Base-by-base conservation (phyloP, 2,329 filamentous ascomycete genomes). In the Penicillium frequentans region DNA sequence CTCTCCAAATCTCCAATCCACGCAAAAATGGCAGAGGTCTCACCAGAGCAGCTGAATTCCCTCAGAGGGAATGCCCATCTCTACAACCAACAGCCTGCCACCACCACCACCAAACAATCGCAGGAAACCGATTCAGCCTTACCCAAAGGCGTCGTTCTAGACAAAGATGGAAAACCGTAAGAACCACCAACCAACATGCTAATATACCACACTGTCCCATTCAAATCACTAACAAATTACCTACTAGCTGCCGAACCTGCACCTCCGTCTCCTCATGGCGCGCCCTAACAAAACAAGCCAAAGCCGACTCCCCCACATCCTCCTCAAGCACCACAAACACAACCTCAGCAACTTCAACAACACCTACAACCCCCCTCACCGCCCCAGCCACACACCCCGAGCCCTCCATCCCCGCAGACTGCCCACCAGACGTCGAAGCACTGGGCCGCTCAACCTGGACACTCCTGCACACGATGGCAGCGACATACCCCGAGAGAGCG, bases 381-480 rank as follows among this genome's bases (percentile, higher is more conserved):
- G 60, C 39, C 8, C 16, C 37, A 11, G 26, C 49, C 26, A 33
- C 49, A 3, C 11, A 27, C 5, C 5, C 29, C 11, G 35, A 31
- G 21, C 23, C 43, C 8, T 13, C 44, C 2, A 61, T 78, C 14
- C 79, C 82, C 8, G 60, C 80, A 56, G 90, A 96, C 75, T 98
- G 93, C 72, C 95, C 95, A 0, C 89, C 95, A 1, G 93, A 98
- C 71, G 91, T 97, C 62, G 91, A 96, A 71, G 78, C 82, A 16
- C 86, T 99, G 5, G 95, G 95, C 49, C 90, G 92, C 60, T 88
- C 87, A 58, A 90, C 91, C 13, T 99, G 95, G 95, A 97, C 92
- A 0, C 84, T 99, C 21, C 85, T 99, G 1, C 95, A 99, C 79
- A 89, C 90, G 9, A 90, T 99, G 63, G 90, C 93, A 14, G 95